phyloP scores from a whole-genome alignment of 2,329 filamentous ascomycete genomes.

The Talaromyces albobiverticillius region DNA sequence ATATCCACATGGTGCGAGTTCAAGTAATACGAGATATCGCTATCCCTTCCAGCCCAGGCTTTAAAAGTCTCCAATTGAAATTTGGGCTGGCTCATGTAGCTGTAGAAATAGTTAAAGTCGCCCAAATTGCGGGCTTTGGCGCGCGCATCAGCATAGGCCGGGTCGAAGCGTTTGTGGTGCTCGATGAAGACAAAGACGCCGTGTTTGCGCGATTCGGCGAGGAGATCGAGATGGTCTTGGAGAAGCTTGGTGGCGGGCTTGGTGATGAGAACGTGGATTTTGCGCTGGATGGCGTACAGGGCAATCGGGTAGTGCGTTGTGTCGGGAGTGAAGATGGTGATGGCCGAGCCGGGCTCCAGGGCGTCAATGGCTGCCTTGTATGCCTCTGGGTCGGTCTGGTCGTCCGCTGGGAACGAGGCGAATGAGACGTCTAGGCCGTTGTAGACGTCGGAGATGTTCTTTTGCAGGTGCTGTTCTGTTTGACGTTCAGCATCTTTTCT shows the following conservation, averaged over 20 bases:
- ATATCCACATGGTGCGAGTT: conserved; percentile 95
- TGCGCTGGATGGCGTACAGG: conserved; percentile 82
- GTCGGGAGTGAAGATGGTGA: conserved; percentile 95
- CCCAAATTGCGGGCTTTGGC: conserved; percentile 73
- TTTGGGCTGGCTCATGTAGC: conserved; percentile 93
- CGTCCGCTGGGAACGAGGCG: conserved; percentile 74
- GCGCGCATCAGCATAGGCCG: conserved; percentile 84
- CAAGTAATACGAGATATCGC: conserved; percentile 93
- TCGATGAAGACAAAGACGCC: conserved; percentile 90
- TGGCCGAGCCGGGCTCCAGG: conserved; percentile 76
- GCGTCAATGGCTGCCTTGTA: conserved; percentile 89
- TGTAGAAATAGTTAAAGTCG: conserved; percentile 98
- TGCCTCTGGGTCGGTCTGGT: conserved; percentile 68
- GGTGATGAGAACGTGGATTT: conserved; percentile 87
- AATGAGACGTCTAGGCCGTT: conserved; percentile 87
- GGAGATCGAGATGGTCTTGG: conserved; percentile 71
- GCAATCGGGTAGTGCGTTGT: conserved; percentile 91
- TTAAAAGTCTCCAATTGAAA: conserved; percentile 91
- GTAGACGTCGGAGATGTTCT: conserved; percentile 85
- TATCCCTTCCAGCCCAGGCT: conserved; percentile 87
- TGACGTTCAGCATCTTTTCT: too few relatives aligned
- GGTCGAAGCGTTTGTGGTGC: conserved; percentile 96
- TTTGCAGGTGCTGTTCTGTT: conserved; percentile 65
- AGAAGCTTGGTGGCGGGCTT: conserved; percentile 90
- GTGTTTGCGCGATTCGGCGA: conserved; percentile 68